Conservation (phyloP, 2,329 filamentous ascomycete species). For the Saccharata proteae region DNA sequence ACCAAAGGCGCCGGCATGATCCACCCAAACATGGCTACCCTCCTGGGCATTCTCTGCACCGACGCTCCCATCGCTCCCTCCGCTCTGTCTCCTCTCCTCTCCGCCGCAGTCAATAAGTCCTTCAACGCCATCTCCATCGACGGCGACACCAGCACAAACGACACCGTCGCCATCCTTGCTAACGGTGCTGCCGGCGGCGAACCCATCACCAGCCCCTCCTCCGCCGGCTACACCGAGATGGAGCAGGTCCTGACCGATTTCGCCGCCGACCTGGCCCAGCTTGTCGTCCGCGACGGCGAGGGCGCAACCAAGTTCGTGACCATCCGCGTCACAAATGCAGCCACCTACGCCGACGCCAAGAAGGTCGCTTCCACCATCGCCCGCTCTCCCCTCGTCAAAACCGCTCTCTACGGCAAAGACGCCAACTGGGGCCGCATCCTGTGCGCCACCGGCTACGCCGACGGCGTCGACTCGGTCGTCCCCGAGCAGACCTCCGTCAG, state of each 20-base stretch:
- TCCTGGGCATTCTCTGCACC: slow-evolving; percentile 83
- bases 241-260: slow-evolving; percentile 61
- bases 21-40: slow-evolving; percentile 95
- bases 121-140: slow-evolving; percentile 98
- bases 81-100: slow-evolving; percentile 58
- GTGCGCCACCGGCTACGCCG: slow-evolving; percentile 78
- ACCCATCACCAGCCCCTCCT: slow-evolving; percentile 41
- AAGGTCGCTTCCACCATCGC: slow-evolving; percentile 81
- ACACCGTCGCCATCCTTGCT: slow-evolving; percentile 87
- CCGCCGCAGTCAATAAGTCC: slow-evolving; percentile 62
- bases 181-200: slow-evolving; percentile 80
- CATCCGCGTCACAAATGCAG: slow-evolving; percentile 66
- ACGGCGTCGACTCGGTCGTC: slow-evolving; percentile 51
- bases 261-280: slow-evolving; percentile 72
- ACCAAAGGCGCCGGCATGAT: slow-evolving; percentile 99
- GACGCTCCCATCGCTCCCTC: slow-evolving; percentile 66
- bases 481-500: slow-evolving; percentile 65
- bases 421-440: slow-evolving; percentile 98
- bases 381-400: slow-evolving; percentile 88
- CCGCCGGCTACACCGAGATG: slow-evolving; percentile 53
- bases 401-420: slow-evolving; percentile 89
- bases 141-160: slow-evolving; percentile 94
- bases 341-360: slow-evolving; percentile 57
- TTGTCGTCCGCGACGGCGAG: slow-evolving; percentile 91
- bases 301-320: slow-evolving; percentile 98